Base-by-base conservation (phyloP, 225 moss, liverwort and hornwort genomes). In the Antitrichia curtipendula region DNA sequence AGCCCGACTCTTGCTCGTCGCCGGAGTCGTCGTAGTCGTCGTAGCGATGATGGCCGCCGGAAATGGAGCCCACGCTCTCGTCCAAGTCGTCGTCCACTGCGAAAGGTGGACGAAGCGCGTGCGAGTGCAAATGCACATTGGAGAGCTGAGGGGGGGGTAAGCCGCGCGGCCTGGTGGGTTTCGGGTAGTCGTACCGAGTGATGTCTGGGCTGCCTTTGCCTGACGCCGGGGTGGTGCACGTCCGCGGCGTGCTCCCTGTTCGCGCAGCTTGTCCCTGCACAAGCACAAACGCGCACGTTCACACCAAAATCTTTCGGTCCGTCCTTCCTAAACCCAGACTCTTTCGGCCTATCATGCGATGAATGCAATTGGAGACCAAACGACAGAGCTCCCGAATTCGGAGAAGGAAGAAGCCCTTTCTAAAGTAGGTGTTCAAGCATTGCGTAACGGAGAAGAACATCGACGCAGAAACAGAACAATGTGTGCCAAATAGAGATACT, bases 51-150 rank as follows among this genome's bases (percentile, higher is more conserved):
- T 88, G 45, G 61, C 88, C 90, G n/a, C 95, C 98, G 19, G 96
- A 96, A 47, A 98, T 96, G 13, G 98, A 98, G 24, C 98, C 98
- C 43, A 98, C 96, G 86, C 98, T 98, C 91, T 98, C 98, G 52
- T 97, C 97, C 84, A 94, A 89, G 76, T 97, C 97, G 10, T 95
- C 95, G 58, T 91, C 94, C n/a, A 85, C 82, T 57, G 92, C 84
- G 62, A 93, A 93, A 21, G 91, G 82, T 22, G 90, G 88, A 74
- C 91, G 86, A 22, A 96, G 86, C 14, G 92, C 79, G 45, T 92
- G 95, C 28, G 96, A 96, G 80, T 98, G 98, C 28, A 95, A 86
- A 84, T 96, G 94, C 41, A 95, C 95, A 66, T 93, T 95, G 36
- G 94, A 91, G 13, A 94, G 90, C 89, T 96, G 96, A 47, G 96